Conservation (phyloP, 352 stramenopile genomes). For the Pythium coloratum region DNA sequence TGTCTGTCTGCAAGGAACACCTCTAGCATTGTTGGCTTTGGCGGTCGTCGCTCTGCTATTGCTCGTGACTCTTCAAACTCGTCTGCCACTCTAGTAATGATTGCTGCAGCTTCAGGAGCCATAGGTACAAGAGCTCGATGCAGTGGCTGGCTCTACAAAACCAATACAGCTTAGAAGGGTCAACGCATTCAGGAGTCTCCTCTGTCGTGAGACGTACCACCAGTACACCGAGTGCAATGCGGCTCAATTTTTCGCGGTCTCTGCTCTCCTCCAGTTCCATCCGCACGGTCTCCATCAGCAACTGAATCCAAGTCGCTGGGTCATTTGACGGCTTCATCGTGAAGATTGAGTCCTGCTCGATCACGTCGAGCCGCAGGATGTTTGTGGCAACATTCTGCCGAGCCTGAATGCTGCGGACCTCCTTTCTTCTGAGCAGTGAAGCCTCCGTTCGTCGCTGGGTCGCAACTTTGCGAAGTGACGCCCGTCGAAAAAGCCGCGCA, state of each 20-base stretch:
- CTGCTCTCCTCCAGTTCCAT: background rate
- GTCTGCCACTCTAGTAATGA: slow-evolving; percentile 18
- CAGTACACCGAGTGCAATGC: slow-evolving; percentile 10
- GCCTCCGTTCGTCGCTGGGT: slow-evolving; percentile 5
- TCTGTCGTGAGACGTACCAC: slow-evolving; percentile 7
- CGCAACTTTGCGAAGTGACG: slow-evolving; percentile 37
- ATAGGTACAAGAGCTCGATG: slow-evolving; percentile 15
- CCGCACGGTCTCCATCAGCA: background rate
- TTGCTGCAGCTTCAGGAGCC: background rate
- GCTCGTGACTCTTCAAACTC: slow-evolving; percentile 20
- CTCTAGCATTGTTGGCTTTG: slow-evolving; percentile 23
- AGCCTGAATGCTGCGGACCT: background rate
- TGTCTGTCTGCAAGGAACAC: slow-evolving; percentile 25
- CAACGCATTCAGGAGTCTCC: background rate
- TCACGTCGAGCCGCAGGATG: background rate
- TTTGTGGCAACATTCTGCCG: background rate
- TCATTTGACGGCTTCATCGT: background rate
- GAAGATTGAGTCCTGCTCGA: background rate
- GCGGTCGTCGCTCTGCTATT: slow-evolving; percentile 22
- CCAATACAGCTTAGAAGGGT: background rate
- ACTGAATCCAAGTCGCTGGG: background rate
- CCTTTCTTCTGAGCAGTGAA: background rate
- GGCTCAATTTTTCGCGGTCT: background rate
- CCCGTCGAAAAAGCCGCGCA: slow-evolving; percentile 34
- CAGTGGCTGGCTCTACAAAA: slow-evolving; percentile 17